Conservation (phyloP, 2,329 filamentous ascomycete genomes). For the Eutypa lata region DNA sequence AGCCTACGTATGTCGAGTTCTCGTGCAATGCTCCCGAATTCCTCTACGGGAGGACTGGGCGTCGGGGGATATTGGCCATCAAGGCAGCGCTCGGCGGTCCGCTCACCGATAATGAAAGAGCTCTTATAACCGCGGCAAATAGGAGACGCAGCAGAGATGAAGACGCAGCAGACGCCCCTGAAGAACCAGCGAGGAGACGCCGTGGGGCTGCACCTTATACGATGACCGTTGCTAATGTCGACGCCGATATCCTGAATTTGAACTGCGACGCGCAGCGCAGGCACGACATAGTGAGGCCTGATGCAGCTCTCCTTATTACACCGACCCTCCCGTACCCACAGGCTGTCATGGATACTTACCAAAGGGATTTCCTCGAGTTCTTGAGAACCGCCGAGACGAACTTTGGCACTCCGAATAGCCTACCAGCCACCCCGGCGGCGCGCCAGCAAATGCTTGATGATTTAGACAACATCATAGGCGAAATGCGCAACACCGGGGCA, state of each 20-base stretch:
- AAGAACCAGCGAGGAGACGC: not conserved
- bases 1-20: constrained; percentile 12
- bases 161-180: not conserved
- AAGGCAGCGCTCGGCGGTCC: constrained; percentile 7
- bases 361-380: not conserved
- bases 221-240: constrained; percentile 4
- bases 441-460: too few relatives aligned
- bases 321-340: constrained; percentile 4
- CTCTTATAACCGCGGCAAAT: not conserved
- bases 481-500: not conserved
- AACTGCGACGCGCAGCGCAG: not conserved
- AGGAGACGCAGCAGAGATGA: constrained; percentile 1
- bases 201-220: not conserved
- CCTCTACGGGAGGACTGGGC: constrained; percentile 3
- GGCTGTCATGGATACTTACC: constrained; percentile 1
- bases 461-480: not conserved
- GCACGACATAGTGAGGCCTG: not conserved
- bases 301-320: not conserved
- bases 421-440: too few relatives aligned
- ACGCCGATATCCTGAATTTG: constrained; percentile 4
- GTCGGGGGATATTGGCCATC: constrained; percentile 9
- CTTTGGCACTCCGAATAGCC: too few relatives aligned
- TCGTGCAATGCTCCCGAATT: constrained; percentile 1
- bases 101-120: constrained; percentile 1
- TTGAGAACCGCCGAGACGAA: not conserved